These are phyloP conservation scores for Pythium aphanidermatum DNA, from an alignment of 352 stramenopile species.

Conservation along the genomic window DNA sequence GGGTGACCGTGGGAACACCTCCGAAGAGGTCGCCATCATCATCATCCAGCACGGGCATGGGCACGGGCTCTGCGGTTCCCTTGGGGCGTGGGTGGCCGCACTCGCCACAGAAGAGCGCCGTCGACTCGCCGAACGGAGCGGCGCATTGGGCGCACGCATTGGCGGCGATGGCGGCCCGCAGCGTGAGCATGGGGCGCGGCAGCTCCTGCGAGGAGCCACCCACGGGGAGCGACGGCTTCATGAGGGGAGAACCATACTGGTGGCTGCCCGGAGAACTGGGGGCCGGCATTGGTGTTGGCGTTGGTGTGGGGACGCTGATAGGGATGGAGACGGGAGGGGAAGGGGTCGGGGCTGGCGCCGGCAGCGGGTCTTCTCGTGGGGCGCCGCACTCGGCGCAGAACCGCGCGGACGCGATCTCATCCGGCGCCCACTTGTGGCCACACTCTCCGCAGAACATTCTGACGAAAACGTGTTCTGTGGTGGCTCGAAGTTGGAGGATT, in stretches of 20 bases:
- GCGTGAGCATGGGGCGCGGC: slow-evolving; percentile 1
- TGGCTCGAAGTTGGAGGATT: neutral
- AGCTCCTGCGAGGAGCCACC: slow-evolving; percentile 4
- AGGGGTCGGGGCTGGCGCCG: slow-evolving; percentile 14
- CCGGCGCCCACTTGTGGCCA: slow-evolving; percentile 68
- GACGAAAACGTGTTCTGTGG: too few species aligned
- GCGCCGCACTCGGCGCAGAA: slow-evolving; percentile 81
- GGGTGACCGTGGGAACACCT: neutral
- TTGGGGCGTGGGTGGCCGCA: slow-evolving; percentile 46
- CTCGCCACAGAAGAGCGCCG: slow-evolving; percentile 66
- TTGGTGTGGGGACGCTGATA: slow-evolving; percentile 8
- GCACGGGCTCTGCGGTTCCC: slow-evolving; percentile 2
- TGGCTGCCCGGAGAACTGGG: slow-evolving; percentile 4
- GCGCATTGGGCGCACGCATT: slow-evolving; percentile 39
- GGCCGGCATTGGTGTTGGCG: slow-evolving; percentile 12
- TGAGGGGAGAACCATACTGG: slow-evolving; percentile 16
- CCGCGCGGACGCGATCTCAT: slow-evolving; percentile 71
- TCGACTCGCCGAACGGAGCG: slow-evolving; percentile 42
- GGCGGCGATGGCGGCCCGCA: slow-evolving; percentile 4
- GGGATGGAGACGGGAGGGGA: slow-evolving; percentile 7
- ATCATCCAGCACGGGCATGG: slow-evolving; percentile 8
- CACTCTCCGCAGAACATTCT: slow-evolving; percentile 83
- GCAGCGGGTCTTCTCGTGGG: slow-evolving; percentile 47
- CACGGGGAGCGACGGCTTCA: slow-evolving; percentile 12
- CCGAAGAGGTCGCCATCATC: slow-evolving; percentile 65